These are phyloP conservation scores for Mastigamoeba balamuthi DNA, from an alignment of 78 protist species.

Conservation along the genomic window DNA sequence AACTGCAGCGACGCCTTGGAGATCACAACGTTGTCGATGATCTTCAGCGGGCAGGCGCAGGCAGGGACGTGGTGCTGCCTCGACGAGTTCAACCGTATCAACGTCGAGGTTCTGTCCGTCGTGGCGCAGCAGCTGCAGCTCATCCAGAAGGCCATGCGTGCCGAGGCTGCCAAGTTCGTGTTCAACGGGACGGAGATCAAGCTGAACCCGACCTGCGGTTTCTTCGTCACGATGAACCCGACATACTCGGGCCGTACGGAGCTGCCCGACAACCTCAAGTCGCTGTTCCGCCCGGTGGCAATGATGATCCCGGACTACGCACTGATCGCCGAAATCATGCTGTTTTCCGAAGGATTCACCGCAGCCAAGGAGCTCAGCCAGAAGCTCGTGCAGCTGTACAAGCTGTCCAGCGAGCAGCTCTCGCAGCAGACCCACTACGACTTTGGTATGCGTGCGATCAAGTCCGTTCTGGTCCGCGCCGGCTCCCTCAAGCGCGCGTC, in stretches of 20 bases:
- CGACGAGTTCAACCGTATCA: slow-evolving; percentile 85
- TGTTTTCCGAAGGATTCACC: slow-evolving; percentile 73
- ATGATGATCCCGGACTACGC: slow-evolving; percentile 89
- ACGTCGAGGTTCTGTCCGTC: slow-evolving; percentile 57
- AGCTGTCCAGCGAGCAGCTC: slow-evolving; percentile 66
- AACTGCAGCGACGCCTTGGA: slow-evolving; percentile 79
- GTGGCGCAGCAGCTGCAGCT: slow-evolving; percentile 16
- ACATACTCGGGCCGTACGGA: slow-evolving; percentile 81
- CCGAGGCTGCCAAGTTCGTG: neutral
- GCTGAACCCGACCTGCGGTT: slow-evolving; percentile 36
- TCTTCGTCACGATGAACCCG: slow-evolving; percentile 86
- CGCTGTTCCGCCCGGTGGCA: slow-evolving; percentile 38
- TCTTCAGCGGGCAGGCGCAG: slow-evolving; percentile 53
- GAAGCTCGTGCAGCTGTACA: slow-evolving; percentile 61
- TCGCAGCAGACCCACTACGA: slow-evolving; percentile 74
- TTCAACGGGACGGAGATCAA: slow-evolving; percentile 41
- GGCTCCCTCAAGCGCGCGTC: slow-evolving; percentile 59
- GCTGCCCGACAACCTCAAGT: slow-evolving; percentile 86
- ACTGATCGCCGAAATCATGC: slow-evolving; percentile 83
- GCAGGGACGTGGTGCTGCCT: slow-evolving; percentile 82
- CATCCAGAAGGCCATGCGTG: slow-evolving; percentile 53
- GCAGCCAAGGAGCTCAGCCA: slow-evolving; percentile 22
- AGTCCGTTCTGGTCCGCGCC: slow-evolving; percentile 73
- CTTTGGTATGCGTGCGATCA: slow-evolving; percentile 87
- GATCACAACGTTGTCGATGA: too few relatives aligned